Base-by-base conservation (phyloP, 257 asterid species). In the Verbascum thapsus region DNA sequence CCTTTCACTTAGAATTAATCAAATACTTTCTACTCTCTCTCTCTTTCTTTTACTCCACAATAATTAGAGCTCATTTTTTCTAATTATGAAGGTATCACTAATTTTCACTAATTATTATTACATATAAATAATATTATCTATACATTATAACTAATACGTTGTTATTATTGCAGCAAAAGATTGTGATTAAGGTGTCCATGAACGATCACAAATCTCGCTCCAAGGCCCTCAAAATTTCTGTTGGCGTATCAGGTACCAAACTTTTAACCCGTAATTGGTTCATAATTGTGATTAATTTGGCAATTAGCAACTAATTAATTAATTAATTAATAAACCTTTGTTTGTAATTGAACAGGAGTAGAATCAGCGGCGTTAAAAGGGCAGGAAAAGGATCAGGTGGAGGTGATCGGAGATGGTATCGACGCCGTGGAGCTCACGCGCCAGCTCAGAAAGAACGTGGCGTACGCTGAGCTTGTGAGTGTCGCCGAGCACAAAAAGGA, bases 321-420 rank as follows among this genome's bases (percentile, higher is more conserved):
- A 26, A 26, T 26, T 26, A 26, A 1, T 26, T n/a, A n/a, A n/a
- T n/a, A n/a, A 26, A 26, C 32, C 5, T 2, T 2, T 2, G 2
- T 26, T n/a, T 61, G 37, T 13, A 4, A 19, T 11, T 5, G n/a
- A n/a, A n/a, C 32, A 74, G 84, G 86, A 10, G 88, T 83, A 20
- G 79, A 62, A 12, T 83, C 86, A 0, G 78, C 74, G 56, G 59
- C 85, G 7, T 10, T 86, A 17, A 39, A 70, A 0, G 96, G 83
- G 40, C 9, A 53, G 8, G 78, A 17, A 0, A 88, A 63, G 70
- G 60, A 84, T 6, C 63, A 71, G 54, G 61, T 88, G 41, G 85
- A 68, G 66, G 87, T 88, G 10, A 64, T 78, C 0, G 96, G 96
- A 40, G 85, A 74, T 3, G 81, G 73, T 68, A 67, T 84, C 18